These are phyloP conservation scores for Melianthus villosus DNA, from an alignment of 441 rosid species.

Conservation along the genomic window DNA sequence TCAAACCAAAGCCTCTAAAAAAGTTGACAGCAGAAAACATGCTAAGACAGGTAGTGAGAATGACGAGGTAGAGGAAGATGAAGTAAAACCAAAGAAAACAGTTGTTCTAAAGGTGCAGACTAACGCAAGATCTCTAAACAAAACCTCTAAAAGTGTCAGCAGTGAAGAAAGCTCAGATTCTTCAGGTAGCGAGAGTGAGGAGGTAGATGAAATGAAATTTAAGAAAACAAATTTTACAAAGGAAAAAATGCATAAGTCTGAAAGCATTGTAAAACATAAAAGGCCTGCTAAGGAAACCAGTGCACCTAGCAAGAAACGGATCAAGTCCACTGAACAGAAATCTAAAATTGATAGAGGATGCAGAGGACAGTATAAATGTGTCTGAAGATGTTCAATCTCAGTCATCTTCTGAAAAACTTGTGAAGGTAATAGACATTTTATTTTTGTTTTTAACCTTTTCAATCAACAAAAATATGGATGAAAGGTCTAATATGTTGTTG, in stretches of 20 bases:
- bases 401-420: conserved; percentile 35
- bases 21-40: not conserved
- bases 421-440: conserved; percentile 28
- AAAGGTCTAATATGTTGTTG: conserved; percentile 9
- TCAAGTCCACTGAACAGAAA: conserved; percentile 25
- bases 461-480: too few relatives aligned
- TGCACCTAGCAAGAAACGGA: conserved; percentile 31
- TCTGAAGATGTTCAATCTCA: conserved; percentile 37
- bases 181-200: conserved; percentile 25
- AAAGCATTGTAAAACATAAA: conserved; percentile 42
- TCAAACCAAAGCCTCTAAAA: conserved; percentile 10
- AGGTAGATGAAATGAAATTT: conserved; percentile 26
- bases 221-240: conserved; percentile 31
- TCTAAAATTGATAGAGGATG: conserved; percentile 27
- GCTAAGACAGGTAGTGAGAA: conserved; percentile 20
- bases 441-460: conserved; percentile 1
- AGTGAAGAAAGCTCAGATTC: conserved; percentile 23
- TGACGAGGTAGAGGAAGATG: conserved; percentile 21
- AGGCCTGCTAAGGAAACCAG: conserved; percentile 32
- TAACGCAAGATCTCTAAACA: conserved; percentile 1
- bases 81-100: conserved; percentile 40
- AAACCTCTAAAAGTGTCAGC: conserved; percentile 20
- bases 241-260: conserved; percentile 27
- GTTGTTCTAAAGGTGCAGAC: conserved; percentile 16
- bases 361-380: conserved; percentile 22